Base-by-base conservation (phyloP, 2,329 filamentous ascomycete species). In the Thermoascus crustaceus region DNA sequence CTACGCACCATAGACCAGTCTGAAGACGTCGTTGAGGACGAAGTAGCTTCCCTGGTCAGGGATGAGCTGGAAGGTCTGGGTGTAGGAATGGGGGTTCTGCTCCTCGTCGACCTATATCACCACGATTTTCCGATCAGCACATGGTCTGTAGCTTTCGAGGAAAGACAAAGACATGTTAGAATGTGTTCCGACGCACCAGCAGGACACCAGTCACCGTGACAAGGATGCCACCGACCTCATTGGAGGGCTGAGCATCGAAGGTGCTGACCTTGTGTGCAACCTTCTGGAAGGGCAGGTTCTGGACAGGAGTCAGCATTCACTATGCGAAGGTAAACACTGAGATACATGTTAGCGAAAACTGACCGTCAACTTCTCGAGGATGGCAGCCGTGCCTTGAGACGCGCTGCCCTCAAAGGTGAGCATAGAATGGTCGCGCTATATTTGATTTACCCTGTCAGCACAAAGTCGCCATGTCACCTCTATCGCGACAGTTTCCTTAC, bases 1-100 rank as follows among this genome's bases (percentile, higher is more conserved):
- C 34, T 40, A 40, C 17, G 49, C 50, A 32, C 52, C 45, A 65
- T 84, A 89, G 50, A 94, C 76, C 43, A 96, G 76, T 67, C 85
- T 85, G 79, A 96, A 96, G 61, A 96, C 68, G 63, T 96, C 89
- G 72, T 96, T 95, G 70, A 80, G 81, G 59, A 96, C 83, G 62
- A 77, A 95, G 71, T 82, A 94, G 66, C 73, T 78, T 50, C 78
- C 81, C 18, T 64, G 64, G 37, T 86, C 82, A 42, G 78, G 80
- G 47, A 78, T 64, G 44, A 96, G 80, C 64, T 93, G 83, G 76
- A 96, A 96, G 38, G 76, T 68, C 69, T 96, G 88, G 38, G 80
- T 80, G 68, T 88, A 98, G 74, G 77, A 87, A 82, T 95, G 91
- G 29, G 86, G 85, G 54, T 78, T 78, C 61, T 83, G 72, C 65